Evolutionary conservation across 306 rosid species (phyloP).

Genomic region (Rosa multiflora): DNA sequence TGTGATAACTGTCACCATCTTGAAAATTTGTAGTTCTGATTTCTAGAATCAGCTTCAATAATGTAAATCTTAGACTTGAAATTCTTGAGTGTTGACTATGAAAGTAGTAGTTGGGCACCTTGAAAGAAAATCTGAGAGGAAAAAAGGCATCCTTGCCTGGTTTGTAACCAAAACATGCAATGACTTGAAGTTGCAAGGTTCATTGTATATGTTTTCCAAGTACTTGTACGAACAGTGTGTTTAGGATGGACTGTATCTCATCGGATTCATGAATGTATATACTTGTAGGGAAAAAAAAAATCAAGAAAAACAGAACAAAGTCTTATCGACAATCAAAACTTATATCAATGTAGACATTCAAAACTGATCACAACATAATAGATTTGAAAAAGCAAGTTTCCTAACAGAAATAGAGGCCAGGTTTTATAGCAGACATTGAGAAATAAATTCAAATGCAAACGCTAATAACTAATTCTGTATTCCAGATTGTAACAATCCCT

Average conservation of each 20-base stretch:
- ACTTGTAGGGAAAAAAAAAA: neutral
- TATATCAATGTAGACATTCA: too few species aligned
- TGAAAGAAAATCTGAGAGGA: neutral
- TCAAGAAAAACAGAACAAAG: too few species aligned
- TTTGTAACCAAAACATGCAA: neutral
- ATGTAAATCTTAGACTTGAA: neutral
- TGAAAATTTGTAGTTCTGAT: neutral
- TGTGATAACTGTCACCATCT: neutral
- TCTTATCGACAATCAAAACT: too few species aligned
- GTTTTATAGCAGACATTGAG: too few species aligned
- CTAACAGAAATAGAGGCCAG: too few species aligned
- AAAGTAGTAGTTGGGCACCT: neutral
- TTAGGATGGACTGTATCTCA: neutral
- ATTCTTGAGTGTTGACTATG: neutral
- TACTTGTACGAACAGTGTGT: neutral
- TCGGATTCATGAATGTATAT: neutral
- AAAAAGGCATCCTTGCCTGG: neutral
- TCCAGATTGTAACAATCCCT: too few species aligned
- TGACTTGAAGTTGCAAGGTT: neutral
- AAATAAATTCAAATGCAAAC: too few species aligned
- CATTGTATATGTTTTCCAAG: neutral
- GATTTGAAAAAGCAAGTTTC: too few species aligned
- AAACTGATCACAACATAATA: too few species aligned
- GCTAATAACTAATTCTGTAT: too few species aligned
- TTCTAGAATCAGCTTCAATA: neutral